A percentile compares a stretch with the other conserved stretches of the same genome.
Conservation (phyloP, 257 asterid genomes). For the Ballota nigra region DNA sequence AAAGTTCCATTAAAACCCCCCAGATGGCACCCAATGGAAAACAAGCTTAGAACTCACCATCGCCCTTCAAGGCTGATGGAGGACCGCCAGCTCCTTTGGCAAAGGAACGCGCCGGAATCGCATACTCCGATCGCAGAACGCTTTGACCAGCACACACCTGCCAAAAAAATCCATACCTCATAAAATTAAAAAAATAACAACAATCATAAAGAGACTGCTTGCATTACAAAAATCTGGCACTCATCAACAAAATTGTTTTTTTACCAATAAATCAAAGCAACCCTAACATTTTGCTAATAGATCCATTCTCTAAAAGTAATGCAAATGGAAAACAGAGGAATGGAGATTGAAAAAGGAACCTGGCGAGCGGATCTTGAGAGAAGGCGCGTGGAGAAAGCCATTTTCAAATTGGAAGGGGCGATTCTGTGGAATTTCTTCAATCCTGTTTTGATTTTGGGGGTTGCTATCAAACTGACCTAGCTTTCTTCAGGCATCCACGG, state of each 20-base stretch:
- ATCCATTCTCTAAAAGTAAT: conserved; percentile 18
- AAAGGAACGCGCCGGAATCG: conserved; percentile 61
- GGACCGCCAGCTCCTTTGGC: conserved; percentile 70
- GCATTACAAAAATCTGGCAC: background rate
- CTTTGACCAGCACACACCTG: conserved; percentile 50
- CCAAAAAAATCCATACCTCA: background rate
- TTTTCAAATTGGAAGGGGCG: conserved; percentile 33
- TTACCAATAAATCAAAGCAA: background rate
- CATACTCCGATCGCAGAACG: conserved; percentile 53
- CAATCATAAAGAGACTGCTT: background rate
- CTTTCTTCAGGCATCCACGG: conserved; percentile 20
- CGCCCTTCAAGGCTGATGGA: conserved; percentile 68
- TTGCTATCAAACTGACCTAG: conserved; percentile 24
- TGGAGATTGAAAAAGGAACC: conserved; percentile 33
- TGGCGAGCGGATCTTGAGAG: conserved; percentile 73
- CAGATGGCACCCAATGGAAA: background rate
- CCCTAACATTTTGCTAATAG: conserved; percentile 20
- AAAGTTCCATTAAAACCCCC: background rate
- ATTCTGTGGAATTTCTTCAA: conserved; percentile 15
- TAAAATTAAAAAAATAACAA: background rate
- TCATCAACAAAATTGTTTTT: background rate
- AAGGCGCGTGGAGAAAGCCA: conserved; percentile 68
- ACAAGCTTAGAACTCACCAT: conserved; percentile 56
- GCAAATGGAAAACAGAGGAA: background rate
- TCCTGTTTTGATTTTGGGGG: conserved; percentile 3